Evolutionary conservation across 116 monocot species (phyloP), one percentile per base, ranked within the genome.

Genomic region (Iris pallida): DNA sequence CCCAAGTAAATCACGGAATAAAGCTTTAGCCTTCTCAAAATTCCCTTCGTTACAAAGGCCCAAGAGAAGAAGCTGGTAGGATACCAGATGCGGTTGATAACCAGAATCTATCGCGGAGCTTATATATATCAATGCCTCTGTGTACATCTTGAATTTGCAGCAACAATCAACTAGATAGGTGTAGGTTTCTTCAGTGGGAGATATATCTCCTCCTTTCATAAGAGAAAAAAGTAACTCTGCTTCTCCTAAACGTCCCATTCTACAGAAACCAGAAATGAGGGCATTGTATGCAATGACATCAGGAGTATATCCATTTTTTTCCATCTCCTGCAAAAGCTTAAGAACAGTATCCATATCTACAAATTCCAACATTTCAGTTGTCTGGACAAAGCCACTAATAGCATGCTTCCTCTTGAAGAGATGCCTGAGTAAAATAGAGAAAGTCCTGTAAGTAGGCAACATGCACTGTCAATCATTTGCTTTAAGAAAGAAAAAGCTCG

Each of bases 321-420:
- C 64, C 86, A 86, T 86, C 66, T 71, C 67, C 55, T 79, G 73
- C 61, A 86, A 57, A 66, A 86, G 74, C 40, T 86, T 63, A 42
- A 73, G 40, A 14, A 73, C 55, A 5, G 47, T 73, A 20, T 71
- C 76, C 30, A 79, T 71, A 11, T 73, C 71, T n/a, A 82, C 66
- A 45, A 64, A 41, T 47, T 76, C 80, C 86, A 82, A 79, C 56
- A 82, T 45, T 40, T 70, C 68, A 47, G 45, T 54, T 43, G 46
- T 47, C 55, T 79, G 68, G 40, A 72, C 64, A 59, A 19, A 66
- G 41, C 18, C 43, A 71, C 2, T 41, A 15, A 53, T 43, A 68
- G 14, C 45, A 4, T 30, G 30, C 30, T 73, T 89, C 61, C 63
- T 74, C 53, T 63, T 75, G 15, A 55, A 20, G 13, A 89, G 61